Evolutionary conservation across 768 basidiomycete genomes (phyloP), one percentile per base, ranked within the genome.

Genomic region (button mushroom (Agaricus bisporus)): DNA sequence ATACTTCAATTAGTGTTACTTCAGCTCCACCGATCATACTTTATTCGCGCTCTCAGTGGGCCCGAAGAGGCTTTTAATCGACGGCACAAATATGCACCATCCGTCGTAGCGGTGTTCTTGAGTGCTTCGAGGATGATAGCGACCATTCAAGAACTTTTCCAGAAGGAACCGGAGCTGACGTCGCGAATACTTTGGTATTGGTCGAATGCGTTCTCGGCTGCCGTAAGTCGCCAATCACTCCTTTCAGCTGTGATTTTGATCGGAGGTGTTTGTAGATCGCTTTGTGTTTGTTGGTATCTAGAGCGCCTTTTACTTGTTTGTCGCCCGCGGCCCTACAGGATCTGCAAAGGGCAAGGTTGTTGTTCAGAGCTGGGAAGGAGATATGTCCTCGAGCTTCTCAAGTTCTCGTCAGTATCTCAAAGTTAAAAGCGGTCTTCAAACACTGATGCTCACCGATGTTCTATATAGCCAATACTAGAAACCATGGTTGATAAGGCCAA

Each of bases 11-110:
- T 50, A 86, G 85, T 84, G 38, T 70, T 87, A 20, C 72, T 86
- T 12, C 83, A 85, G 60, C 66, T 86, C 29, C 85, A 88, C 64
- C 71, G 84, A 47, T 77, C 77, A n/a, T 85, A 75, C 67, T 86
- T 86, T 63, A 82, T 81, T 18, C 76, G 78, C 48, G 83, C 83
- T 18, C 68, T 86, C 36, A 81, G 77, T 54, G 71, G 73, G 5
- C 78, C 75, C 35, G 81, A 83, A 61, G 73, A 76, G 55, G 74
- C 78, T 1, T 82, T 86, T 64, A 81, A 83, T 52, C 72, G 80
- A 55, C 72, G 70, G 49, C 82, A 86, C 69, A 77, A 74, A 63
- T 85, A 82, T 58, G 84, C 85, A 5, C 83, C 84, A 4, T 86
- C 85, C 7, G 82, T 84, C 10, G 78, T 86, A 11, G 85, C 86